Conservation (phyloP, 1,284 basidiomycete species). For the Somion occarium region DNA sequence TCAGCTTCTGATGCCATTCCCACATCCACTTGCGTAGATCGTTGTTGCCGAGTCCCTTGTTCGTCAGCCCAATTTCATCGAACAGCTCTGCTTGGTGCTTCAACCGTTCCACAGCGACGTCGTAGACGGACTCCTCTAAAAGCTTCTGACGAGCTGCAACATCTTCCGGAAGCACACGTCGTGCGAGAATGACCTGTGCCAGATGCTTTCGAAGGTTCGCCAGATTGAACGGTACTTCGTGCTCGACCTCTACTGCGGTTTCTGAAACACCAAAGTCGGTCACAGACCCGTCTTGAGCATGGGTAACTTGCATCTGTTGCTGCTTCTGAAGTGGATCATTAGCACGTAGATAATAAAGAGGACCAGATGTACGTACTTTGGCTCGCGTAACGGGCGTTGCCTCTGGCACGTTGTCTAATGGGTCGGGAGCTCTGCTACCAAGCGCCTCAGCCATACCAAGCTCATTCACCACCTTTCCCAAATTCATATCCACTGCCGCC, state of each 20-base stretch:
- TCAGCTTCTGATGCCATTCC: slow-evolving; percentile 76
- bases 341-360: not conserved
- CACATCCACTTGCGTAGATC: slow-evolving; percentile 83
- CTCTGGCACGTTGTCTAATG: slow-evolving; percentile 51
- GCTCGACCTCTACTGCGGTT: slow-evolving; percentile 9
- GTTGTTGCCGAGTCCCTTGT: slow-evolving; percentile 43
- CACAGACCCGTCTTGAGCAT: slow-evolving; percentile 16
- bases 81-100: slow-evolving; percentile 62
- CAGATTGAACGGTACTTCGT: slow-evolving; percentile 69
- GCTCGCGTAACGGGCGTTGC: slow-evolving; percentile 43
- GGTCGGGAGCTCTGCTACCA: slow-evolving; percentile 37
- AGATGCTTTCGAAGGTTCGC: slow-evolving; percentile 66
- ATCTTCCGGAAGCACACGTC: slow-evolving; percentile 61
- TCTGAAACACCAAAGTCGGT: slow-evolving; percentile 18
- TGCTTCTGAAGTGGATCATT: slow-evolving; percentile 4
- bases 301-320: slow-evolving; percentile 16
- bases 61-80: slow-evolving; percentile 47
- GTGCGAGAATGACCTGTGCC: slow-evolving; percentile 54
- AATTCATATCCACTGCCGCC: slow-evolving; percentile 52
- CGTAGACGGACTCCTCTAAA: slow-evolving; percentile 82
- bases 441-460: slow-evolving; percentile 50
- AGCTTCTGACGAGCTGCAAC: slow-evolving; percentile 74
- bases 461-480: slow-evolving; percentile 47
- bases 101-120: slow-evolving; percentile 74
- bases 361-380: slow-evolving; percentile 22